phyloP scores from a whole-genome alignment of 306 rosid species.

The Sophora flavescens region DNA sequence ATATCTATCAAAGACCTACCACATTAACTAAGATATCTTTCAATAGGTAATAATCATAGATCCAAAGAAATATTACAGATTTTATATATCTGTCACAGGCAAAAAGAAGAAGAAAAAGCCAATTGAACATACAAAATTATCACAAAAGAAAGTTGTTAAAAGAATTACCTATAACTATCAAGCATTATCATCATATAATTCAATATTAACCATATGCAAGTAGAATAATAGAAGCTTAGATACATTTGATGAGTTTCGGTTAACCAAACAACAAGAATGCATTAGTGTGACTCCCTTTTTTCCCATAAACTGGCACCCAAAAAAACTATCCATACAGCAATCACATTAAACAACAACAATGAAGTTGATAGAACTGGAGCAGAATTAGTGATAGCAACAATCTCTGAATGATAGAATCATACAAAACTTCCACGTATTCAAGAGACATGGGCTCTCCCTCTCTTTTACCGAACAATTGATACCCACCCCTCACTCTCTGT shows the following conservation, averaged over 20 bases:
- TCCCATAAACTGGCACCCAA: neutral
- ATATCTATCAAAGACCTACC: neutral
- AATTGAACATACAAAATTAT: neutral
- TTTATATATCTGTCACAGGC: neutral
- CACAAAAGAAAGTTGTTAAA: neutral
- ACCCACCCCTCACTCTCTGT: too few relatives aligned
- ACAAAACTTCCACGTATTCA: too few relatives aligned
- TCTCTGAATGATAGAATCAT: too few relatives aligned
- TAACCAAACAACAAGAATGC: slow-evolving; percentile 7
- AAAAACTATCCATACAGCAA: slow-evolving; percentile 12
- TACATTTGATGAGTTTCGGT: neutral
- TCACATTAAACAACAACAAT: slow-evolving; percentile 5
- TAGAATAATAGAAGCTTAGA: neutral
- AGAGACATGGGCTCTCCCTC: too few relatives aligned
- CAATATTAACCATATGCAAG: slow-evolving; percentile 10
- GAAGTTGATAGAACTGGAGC: too few relatives aligned
- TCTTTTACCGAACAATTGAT: too few relatives aligned
- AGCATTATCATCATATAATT: slow-evolving; percentile 5
- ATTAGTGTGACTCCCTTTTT: slow-evolving; percentile 18
- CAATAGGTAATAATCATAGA: neutral
- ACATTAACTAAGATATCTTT: neutral
- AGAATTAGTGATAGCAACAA: too few relatives aligned
- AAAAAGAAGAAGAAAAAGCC: neutral
- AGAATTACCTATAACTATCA: neutral
- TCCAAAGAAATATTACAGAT: slow-evolving; percentile 11